These are phyloP conservation scores for Mesembryanthemum crystallinum DNA, from an alignment of 148 eudicot genomes.

Conservation along the genomic window DNA sequence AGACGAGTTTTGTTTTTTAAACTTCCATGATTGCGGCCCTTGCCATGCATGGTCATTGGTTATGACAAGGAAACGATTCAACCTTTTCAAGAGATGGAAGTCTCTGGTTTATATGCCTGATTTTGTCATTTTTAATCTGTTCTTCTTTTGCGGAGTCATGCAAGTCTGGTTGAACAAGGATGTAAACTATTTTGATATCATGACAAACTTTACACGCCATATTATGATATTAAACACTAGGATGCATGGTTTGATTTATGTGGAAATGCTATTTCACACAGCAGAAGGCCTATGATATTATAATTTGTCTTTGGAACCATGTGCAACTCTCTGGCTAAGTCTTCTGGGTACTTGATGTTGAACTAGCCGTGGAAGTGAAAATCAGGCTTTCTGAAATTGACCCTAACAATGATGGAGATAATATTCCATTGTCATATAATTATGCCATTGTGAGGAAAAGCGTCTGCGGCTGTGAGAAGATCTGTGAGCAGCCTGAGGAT, in stretches of 20 bases:
- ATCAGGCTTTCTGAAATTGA: conserved; percentile 43
- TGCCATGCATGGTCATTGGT: conserved; percentile 55
- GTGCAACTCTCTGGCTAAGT: conserved; percentile 53
- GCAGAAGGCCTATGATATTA: conserved; percentile 45
- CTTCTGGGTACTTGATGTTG: conserved; percentile 58
- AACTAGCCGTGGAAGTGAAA: conserved; percentile 46
- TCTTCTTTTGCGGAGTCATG: conserved; percentile 60
- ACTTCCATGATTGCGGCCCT: conserved; percentile 59
- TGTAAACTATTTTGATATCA: too few relatives aligned
- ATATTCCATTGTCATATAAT: conserved; percentile 45
- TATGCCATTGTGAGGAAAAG: conserved; percentile 55
- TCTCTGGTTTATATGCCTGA: conserved; percentile 40
- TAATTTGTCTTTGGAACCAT: conserved; percentile 39
- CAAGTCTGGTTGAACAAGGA: conserved; percentile 53
- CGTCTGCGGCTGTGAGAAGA: conserved; percentile 39
- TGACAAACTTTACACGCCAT: too few relatives aligned
- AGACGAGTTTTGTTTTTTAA: conserved; percentile 37
- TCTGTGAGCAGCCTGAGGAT: conserved; percentile 38
- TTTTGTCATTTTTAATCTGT: conserved; percentile 43
- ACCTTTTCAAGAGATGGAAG: conserved; percentile 47
- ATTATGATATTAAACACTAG: conserved; percentile 66
- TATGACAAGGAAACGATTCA: conserved; percentile 42
- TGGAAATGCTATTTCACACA: conserved; percentile 46
- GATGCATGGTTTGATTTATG: conserved; percentile 67
- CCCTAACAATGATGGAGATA: conserved; percentile 46